Evolutionary conservation across 108 stramenopile genomes (phyloP).

Genomic region (Nitzschia sp.): DNA sequence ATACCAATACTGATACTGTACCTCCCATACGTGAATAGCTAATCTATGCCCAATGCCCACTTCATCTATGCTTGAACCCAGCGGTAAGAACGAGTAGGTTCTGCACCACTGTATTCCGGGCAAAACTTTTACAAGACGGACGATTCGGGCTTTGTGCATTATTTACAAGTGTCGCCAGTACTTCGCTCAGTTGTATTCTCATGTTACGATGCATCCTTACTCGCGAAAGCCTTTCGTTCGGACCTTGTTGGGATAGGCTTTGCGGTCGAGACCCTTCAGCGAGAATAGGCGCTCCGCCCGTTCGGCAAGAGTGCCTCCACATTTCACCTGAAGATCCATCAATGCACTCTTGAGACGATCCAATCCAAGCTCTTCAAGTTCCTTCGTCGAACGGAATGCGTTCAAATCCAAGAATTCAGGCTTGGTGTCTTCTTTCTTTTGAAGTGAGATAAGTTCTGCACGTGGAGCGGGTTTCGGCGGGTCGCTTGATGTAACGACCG

Average conservation of each 20-base stretch:
- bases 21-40: too few species aligned
- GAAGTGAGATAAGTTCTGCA: background rate
- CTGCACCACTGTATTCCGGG: too few species aligned
- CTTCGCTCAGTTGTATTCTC: too few species aligned
- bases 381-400: constrained; percentile 45
- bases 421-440: background rate
- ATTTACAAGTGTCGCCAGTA: too few species aligned
- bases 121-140: constrained; percentile 61
- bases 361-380: constrained; percentile 74
- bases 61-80: too few species aligned
- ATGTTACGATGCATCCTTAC: too few species aligned
- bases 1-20: too few species aligned
- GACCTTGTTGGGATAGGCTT: constrained; percentile 73
- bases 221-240: constrained; percentile 61
- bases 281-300: constrained; percentile 87
- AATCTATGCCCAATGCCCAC: too few species aligned
- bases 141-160: too few species aligned
- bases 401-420: constrained; percentile 53
- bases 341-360: constrained; percentile 88
- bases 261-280: constrained; percentile 77
- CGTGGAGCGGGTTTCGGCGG: background rate
- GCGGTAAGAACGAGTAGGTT: too few species aligned
- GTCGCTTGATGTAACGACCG: too few species aligned
- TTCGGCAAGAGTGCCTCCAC: constrained; percentile 82
- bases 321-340: constrained; percentile 86